These are phyloP conservation scores for Thermoascus crustaceus DNA, from an alignment of 2,329 filamentous ascomycete species.

Conservation along the genomic window DNA sequence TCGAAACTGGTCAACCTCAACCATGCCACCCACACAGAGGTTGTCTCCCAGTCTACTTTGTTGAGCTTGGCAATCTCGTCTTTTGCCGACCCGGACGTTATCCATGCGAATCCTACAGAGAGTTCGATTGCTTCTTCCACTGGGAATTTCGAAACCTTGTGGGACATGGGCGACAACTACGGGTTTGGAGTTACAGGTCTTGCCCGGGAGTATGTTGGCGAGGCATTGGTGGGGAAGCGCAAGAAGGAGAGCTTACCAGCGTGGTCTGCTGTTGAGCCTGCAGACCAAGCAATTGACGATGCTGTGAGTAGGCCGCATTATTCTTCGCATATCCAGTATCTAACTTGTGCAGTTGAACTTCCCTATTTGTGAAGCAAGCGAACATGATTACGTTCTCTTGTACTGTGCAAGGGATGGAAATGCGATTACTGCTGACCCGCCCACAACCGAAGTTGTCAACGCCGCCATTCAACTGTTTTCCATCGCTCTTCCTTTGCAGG, in stretches of 20 bases:
- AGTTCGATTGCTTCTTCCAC: conserved; percentile 86
- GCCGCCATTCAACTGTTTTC: conserved; percentile 89
- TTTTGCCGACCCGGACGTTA: conserved; percentile 79
- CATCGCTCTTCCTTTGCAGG: conserved; percentile 79
- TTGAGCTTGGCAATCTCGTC: conserved; percentile 81
- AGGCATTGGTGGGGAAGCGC: conserved; percentile 61
- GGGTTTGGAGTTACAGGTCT: conserved; percentile 89
- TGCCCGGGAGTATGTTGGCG: conserved; percentile 66
- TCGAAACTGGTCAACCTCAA: conserved; percentile 83
- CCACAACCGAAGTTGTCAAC: conserved; percentile 89
- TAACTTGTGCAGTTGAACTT: conserved; percentile 31
- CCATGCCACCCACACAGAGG: conserved; percentile 74
- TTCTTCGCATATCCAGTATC: background rate
- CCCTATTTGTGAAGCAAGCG: conserved; percentile 73
- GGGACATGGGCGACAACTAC: conserved; percentile 90
- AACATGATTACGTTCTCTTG: conserved; percentile 79
- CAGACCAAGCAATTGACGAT: conserved; percentile 34
- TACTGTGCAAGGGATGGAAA: conserved; percentile 52
- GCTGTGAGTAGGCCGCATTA: conserved; percentile 23
- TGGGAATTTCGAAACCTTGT: conserved; percentile 83
- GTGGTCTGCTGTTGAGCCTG: conserved; percentile 32
- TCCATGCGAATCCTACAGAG: conserved; percentile 67
- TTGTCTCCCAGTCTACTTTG: conserved; percentile 82
- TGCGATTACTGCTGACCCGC: conserved; percentile 59
- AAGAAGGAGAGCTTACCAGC: conserved; percentile 47